A percentile compares a stretch with the other conserved stretches of the same genome.
Conservation (phyloP, 495 filamentous ascomycete species). For the Penicillium verhagenii region DNA sequence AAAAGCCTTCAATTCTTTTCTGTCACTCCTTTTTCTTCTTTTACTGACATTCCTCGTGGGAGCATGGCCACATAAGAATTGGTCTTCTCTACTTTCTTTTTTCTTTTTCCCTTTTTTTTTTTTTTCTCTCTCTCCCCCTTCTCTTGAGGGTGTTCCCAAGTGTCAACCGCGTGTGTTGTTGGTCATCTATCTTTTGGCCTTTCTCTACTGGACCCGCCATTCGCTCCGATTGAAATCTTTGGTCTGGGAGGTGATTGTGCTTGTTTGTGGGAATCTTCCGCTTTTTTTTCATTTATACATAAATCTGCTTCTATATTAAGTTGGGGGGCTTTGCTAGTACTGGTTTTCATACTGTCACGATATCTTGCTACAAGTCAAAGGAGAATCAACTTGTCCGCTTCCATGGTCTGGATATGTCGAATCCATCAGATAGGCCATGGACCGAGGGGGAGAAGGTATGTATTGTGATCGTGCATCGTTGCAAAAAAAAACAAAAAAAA, state of each 20-base stretch:
- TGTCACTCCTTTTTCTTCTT: slow-evolving; percentile 7
- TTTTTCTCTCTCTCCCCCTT: slow-evolving; percentile 2
- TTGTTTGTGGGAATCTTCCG: too few species aligned
- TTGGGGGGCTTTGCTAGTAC: too few species aligned
- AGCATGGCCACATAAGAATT: slow-evolving; percentile 19
- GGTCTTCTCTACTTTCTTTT: slow-evolving; percentile 2
- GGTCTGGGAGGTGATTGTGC: slow-evolving; percentile 33
- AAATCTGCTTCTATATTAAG: too few species aligned
- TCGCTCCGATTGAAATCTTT: slow-evolving; percentile 16
- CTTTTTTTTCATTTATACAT: too few species aligned
- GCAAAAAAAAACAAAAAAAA: background rate
- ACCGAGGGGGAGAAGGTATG: slow-evolving; percentile 61
- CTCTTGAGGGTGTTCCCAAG: background rate
- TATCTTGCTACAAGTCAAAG: background rate
- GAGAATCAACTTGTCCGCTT: slow-evolving; percentile 20
- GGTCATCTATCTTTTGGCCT: slow-evolving; percentile 9
- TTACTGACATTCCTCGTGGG: slow-evolving; percentile 9
- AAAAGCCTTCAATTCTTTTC: slow-evolving; percentile 15
- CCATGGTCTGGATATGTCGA: slow-evolving; percentile 51
- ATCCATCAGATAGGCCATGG: slow-evolving; percentile 52
- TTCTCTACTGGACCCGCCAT: slow-evolving; percentile 11
- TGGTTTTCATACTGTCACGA: background rate
- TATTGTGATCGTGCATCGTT: too few species aligned
- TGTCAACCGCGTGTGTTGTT: slow-evolving; percentile 1
- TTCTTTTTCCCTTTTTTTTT: slow-evolving; percentile 21